Evolutionary conservation across 2,329 filamentous ascomycete species (phyloP).

Genomic region (Xylariaceae sp.): DNA sequence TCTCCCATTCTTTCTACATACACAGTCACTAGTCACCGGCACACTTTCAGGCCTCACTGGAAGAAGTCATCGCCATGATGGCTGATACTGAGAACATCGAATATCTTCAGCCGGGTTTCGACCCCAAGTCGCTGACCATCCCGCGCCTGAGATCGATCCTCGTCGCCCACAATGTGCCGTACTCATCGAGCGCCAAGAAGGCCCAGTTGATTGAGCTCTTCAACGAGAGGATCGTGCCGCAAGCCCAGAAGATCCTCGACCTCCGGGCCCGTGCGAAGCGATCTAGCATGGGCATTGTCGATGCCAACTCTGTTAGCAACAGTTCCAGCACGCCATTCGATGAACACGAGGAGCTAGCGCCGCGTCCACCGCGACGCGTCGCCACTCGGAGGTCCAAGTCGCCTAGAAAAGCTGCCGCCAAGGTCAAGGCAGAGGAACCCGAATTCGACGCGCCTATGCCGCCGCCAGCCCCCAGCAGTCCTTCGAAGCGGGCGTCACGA

Average conservation of each 20-base stretch:
- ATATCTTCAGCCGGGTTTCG: conserved; percentile 83
- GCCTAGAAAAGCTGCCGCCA: conserved; percentile 49
- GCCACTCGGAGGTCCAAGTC: conserved; percentile 50
- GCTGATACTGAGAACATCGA: conserved; percentile 63
- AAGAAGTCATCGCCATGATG: conserved; percentile 38
- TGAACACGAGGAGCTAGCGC: conserved; percentile 52
- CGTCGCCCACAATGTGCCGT: conserved; percentile 79
- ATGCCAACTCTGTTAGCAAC: conserved; percentile 61
- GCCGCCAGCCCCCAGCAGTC: conserved; percentile 38
- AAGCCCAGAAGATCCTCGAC: conserved; percentile 69
- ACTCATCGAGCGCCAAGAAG: conserved; percentile 89
- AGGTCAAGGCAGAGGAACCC: conserved; percentile 49
- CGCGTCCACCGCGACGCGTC: conserved; percentile 39
- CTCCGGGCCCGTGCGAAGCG: conserved; percentile 75
- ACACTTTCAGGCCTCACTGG: background rate
- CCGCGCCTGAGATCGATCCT: conserved; percentile 86
- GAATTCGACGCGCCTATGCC: conserved; percentile 35
- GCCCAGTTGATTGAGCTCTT: conserved; percentile 80
- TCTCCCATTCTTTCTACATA: background rate
- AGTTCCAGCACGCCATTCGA: conserved; percentile 51
- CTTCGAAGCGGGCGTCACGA: conserved; percentile 51
- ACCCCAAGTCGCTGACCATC: conserved; percentile 76
- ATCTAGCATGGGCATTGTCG: conserved; percentile 77
- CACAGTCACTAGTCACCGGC: background rate
- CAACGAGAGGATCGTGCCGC: conserved; percentile 69